Evolutionary conservation across 805 yeast species (phyloP).

Genomic region (Saccharomycopsis oosterbeekiorum): DNA sequence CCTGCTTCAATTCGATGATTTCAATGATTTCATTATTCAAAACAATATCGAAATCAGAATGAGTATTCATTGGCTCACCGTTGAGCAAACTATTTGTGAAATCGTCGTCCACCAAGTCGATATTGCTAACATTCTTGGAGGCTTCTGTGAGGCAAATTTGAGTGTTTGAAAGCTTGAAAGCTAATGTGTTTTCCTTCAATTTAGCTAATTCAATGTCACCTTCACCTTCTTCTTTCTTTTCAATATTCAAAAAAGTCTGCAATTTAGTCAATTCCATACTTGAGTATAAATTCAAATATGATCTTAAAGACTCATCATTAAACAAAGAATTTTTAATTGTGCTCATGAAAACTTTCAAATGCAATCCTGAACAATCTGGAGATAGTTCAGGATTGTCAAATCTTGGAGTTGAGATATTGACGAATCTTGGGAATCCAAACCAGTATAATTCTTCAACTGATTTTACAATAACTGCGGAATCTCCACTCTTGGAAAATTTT

Average conservation of each 20-base stretch:
- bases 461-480: constrained; percentile 24
- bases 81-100: constrained; percentile 23
- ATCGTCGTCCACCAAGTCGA: background rate
- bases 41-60: constrained; percentile 34
- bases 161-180: constrained; percentile 36
- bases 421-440: constrained; percentile 41
- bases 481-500: constrained; percentile 34
- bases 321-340: constrained; percentile 30
- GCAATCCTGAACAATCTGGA: constrained; percentile 34
- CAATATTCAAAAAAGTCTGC: constrained; percentile 30
- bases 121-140: constrained; percentile 22
- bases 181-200: constrained; percentile 30
- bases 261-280: constrained; percentile 36
- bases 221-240: constrained; percentile 22
- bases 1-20: constrained; percentile 35
- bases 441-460: constrained; percentile 37
- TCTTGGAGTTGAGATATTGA: constrained; percentile 31
- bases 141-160: constrained; percentile 34
- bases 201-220: constrained; percentile 27
- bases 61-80: constrained; percentile 32
- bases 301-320: constrained; percentile 31
- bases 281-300: constrained; percentile 37
- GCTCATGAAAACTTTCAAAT: constrained; percentile 34
- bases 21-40: constrained; percentile 33
- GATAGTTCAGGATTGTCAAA: constrained; percentile 24